These are phyloP conservation scores for Alternaria postmessia DNA, from an alignment of 2,329 filamentous ascomycete genomes.

Conservation along the genomic window DNA sequence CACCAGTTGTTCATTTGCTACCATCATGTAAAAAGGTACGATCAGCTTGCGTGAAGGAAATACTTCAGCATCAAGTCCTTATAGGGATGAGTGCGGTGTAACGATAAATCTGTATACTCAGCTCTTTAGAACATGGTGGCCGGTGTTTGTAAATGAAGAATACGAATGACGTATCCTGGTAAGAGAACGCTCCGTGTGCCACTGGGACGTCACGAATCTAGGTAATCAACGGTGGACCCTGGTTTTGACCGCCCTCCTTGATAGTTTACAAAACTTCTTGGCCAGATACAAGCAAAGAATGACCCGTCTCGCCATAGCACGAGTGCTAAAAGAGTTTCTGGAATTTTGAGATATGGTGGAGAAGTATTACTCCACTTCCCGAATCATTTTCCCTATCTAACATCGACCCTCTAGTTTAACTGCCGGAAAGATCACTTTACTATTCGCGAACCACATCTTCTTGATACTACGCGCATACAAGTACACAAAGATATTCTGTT, in stretches of 20 bases:
- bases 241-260: background rate
- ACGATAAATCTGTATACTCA: background rate
- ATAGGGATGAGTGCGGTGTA: background rate
- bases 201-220: background rate
- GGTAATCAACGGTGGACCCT: background rate
- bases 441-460: background rate
- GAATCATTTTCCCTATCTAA: background rate
- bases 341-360: background rate
- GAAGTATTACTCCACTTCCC: background rate
- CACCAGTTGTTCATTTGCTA: background rate
- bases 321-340: background rate
- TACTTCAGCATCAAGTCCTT: background rate
- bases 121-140: background rate
- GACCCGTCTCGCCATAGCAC: background rate
- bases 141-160: background rate
- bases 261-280: background rate
- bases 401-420: background rate
- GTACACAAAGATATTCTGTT: background rate
- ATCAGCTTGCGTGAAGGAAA: background rate
- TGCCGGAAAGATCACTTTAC: background rate
- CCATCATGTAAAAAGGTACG: background rate
- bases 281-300: background rate
- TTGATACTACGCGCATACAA: background rate
- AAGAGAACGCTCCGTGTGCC: background rate
- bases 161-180: background rate